phyloP scores from a whole-genome alignment of 208 protist species.

The Leishmania gerbilli region DNA sequence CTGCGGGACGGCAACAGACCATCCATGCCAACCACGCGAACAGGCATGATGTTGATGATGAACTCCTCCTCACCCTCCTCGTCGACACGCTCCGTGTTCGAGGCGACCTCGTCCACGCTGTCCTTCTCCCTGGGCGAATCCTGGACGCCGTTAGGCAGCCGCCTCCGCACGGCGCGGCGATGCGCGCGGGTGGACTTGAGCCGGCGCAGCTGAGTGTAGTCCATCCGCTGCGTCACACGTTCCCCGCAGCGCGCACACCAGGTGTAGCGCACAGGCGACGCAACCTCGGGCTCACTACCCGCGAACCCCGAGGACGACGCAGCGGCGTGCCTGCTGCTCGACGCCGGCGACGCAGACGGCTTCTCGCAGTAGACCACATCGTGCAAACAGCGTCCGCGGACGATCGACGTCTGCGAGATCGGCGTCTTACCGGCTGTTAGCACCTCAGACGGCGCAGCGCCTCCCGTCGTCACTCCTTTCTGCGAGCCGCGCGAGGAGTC shows the following conservation, averaged over 20 bases:
- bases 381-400: conserved; percentile 29
- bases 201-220: conserved; percentile 31
- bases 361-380: conserved; percentile 34
- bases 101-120: conserved; percentile 7
- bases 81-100: conserved; percentile 28
- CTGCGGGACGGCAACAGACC: conserved; percentile 36
- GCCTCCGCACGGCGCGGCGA: conserved; percentile 3
- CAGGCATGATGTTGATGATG: conserved; percentile 44
- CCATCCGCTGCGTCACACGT: conserved; percentile 31
- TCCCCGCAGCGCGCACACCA: conserved; percentile 36
- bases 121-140: neutral
- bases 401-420: conserved; percentile 13
- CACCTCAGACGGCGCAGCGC: neutral
- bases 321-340: neutral
- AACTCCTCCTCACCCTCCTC: conserved; percentile 40
- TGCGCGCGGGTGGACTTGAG: conserved; percentile 18
- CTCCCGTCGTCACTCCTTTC: neutral
- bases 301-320: neutral
- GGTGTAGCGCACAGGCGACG: conserved; percentile 25
- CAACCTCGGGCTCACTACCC: conserved; percentile 16
- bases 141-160: neutral
- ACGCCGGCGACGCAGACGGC: neutral
- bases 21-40: conserved; percentile 53
- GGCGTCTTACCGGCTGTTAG: neutral
- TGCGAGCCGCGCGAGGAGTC: neutral